Percentiles rank a stretch among this genome's conserved stretches.
These are phyloP conservation scores for Inga leiocalycina DNA, from an alignment of 306 rosid species.

Conservation along the genomic window DNA sequence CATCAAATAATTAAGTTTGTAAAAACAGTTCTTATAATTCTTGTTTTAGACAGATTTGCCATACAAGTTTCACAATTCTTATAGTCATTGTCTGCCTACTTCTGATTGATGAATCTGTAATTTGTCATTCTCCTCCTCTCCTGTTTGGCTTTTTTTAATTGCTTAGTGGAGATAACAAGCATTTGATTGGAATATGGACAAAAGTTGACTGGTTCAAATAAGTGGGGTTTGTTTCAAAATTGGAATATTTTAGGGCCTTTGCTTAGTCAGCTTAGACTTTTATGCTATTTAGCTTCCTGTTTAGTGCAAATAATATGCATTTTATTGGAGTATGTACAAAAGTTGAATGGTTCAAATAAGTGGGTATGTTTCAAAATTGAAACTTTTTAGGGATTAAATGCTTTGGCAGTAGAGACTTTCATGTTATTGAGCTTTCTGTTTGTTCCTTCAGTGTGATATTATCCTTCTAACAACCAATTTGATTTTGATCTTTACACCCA, in stretches of 20 bases:
- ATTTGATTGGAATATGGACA: not conserved
- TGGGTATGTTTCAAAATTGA: not conserved
- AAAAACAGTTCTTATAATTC: constrained; percentile 43
- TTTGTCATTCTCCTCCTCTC: constrained; percentile 32
- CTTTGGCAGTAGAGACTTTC: not conserved
- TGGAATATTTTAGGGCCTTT: constrained; percentile 25
- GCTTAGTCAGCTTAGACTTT: constrained; percentile 26
- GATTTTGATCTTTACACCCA: not conserved
- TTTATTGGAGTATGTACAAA: not conserved
- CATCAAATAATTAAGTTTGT: constrained; percentile 60
- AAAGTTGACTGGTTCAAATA: not conserved
- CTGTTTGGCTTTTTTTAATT: constrained; percentile 18
- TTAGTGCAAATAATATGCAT: constrained; percentile 11
- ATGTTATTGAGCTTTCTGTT: constrained; percentile 28
- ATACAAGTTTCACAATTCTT: constrained; percentile 36
- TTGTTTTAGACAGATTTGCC: constrained; percentile 36
- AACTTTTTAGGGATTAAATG: not conserved
- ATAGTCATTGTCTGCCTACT: constrained; percentile 16
- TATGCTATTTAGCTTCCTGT: not conserved
- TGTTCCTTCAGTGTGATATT: constrained; percentile 45
- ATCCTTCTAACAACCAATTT: constrained; percentile 26
- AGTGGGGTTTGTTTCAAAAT: constrained; percentile 32
- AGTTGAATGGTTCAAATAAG: constrained; percentile 8
- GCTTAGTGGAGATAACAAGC: constrained; percentile 30
- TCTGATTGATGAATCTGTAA: constrained; percentile 12